Evolutionary conservation across 2,329 filamentous ascomycete genomes (phyloP), one percentile per base, ranked within the genome.

Genomic region (Helotiales sp.): DNA sequence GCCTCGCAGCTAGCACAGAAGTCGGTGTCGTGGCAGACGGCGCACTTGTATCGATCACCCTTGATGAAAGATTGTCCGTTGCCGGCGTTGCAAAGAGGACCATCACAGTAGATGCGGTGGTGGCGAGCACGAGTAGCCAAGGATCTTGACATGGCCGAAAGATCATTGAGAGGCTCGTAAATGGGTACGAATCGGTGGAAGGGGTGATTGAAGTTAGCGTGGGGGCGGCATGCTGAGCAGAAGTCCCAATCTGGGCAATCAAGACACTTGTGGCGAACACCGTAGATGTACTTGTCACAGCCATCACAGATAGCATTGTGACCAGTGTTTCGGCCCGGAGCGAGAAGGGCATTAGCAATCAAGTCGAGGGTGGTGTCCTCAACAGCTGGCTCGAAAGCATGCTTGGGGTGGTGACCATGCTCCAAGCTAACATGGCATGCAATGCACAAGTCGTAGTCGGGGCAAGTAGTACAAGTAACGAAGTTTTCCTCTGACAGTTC

Each of bases 241-340:
- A 92, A 98, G 77, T 99, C 96, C 91, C 93, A 99, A 79, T 99
- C 96, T 50, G 96, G 96, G 83, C 96, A 99, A 78, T 93, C 90
- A 71, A 98, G 85, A 79, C 96, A 99, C 85, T 99, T 99, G 87
- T 98, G 91, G 73, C 96, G 95, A 65, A 97, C 86, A 74, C 96
- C 96, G 73, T 86, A 85, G 75, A 99, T 96, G 78, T 88, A 89
- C 85, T 88, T 91, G 75, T 98, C 92, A 79, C 96, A 99, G 47
- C 93, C 93, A 82, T 99, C 96, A 77, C 96, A 99, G 71, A 97
- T 89, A 69, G 96, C 96, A 67, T 92, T 89, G 82, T 99, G 96
- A 68, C 86, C 84, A 75, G 89, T 86, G 78, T 93, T 92, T 69
- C 95, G 92, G 72, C 96, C 95, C 40, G 95, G 87, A 40, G 84